Conservation (phyloP, 1,139 yeast genomes). For the Sugiyamaella neomexicana region DNA sequence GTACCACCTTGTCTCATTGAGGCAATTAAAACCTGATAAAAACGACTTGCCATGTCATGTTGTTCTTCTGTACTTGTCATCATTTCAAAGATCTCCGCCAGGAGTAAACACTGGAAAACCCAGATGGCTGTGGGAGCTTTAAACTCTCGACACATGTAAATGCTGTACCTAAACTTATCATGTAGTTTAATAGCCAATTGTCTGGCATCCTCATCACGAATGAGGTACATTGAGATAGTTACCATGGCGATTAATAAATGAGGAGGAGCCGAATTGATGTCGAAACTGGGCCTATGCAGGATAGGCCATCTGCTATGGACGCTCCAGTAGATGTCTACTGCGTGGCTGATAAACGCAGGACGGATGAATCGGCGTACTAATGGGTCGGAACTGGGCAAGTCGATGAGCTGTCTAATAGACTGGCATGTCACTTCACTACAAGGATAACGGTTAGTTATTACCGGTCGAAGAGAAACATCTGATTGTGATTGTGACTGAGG, state of each 20-base stretch:
- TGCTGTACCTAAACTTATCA: conserved; percentile 55
- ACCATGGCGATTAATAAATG: conserved; percentile 54
- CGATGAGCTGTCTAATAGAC: conserved; percentile 22
- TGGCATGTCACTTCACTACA: conserved; percentile 26
- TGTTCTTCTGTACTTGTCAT: conserved; percentile 55
- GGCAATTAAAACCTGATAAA: conserved; percentile 32
- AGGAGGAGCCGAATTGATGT: conserved; percentile 51
- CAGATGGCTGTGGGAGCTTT: conserved; percentile 60
- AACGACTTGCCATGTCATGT: conserved; percentile 34
- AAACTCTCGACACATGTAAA: conserved; percentile 58
- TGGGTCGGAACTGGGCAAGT: conserved; percentile 17
- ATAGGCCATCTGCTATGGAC: conserved; percentile 60
- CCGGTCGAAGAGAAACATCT: background rate
- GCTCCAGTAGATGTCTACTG: conserved; percentile 33
- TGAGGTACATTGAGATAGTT: conserved; percentile 50
- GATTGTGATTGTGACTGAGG: background rate
- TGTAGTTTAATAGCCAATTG: conserved; percentile 50
- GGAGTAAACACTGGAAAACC: conserved; percentile 60
- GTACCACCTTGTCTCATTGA: conserved; percentile 32
- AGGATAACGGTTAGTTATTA: background rate
- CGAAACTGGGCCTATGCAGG: conserved; percentile 60
- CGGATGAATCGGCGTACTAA: conserved; percentile 28
- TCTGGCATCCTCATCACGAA: conserved; percentile 36
- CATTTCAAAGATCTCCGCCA: conserved; percentile 66
- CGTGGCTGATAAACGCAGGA: conserved; percentile 30